Percentiles rank a stretch among this genome's conserved stretches.
Conservation (phyloP, 1,284 basidiomycete genomes). For the Marasmius sp. region DNA sequence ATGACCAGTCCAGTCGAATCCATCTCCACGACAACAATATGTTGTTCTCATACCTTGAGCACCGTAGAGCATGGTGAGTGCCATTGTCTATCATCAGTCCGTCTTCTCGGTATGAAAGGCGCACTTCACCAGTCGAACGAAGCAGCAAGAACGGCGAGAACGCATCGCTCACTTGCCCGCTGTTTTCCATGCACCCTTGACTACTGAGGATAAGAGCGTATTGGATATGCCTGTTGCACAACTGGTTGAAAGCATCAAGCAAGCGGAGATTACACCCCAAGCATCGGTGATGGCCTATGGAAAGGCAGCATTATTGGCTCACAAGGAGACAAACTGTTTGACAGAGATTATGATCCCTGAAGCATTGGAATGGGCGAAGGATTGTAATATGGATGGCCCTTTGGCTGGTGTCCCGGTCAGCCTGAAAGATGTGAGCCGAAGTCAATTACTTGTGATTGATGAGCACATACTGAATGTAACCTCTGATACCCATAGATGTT, state of each 20-base stretch:
- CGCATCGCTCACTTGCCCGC: slow-evolving; percentile 40
- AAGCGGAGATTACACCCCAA: slow-evolving; percentile 36
- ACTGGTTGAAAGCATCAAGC: slow-evolving; percentile 40
- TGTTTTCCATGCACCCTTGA: slow-evolving; percentile 39
- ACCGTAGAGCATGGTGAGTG: slow-evolving; percentile 14
- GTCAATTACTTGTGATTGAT: too few species aligned
- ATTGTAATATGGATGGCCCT: slow-evolving; percentile 43
- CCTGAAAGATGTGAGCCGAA: slow-evolving; percentile 43
- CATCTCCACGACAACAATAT: not conserved
- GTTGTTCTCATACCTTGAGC: not conserved
- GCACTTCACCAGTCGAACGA: slow-evolving; percentile 26
- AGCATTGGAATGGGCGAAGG: slow-evolving; percentile 42
- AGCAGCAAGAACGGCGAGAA: slow-evolving; percentile 46
- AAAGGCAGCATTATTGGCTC: slow-evolving; percentile 53
- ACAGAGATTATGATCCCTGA: slow-evolving; percentile 53
- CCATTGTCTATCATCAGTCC: not conserved
- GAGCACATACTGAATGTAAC: too few species aligned
- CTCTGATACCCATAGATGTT: slow-evolving; percentile 22
- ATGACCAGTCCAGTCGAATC: not conserved
- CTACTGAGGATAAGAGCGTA: slow-evolving; percentile 37
- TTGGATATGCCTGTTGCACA: slow-evolving; percentile 39
- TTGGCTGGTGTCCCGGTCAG: slow-evolving; percentile 50
- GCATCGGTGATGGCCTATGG: slow-evolving; percentile 48
- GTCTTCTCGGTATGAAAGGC: not conserved
- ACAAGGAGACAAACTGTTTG: slow-evolving; percentile 55